Percentiles rank a stretch among this genome's conserved stretches.
These are phyloP conservation scores for Meyerozyma smithsonii DNA, from an alignment of 1,139 yeast species.

Conservation along the genomic window DNA sequence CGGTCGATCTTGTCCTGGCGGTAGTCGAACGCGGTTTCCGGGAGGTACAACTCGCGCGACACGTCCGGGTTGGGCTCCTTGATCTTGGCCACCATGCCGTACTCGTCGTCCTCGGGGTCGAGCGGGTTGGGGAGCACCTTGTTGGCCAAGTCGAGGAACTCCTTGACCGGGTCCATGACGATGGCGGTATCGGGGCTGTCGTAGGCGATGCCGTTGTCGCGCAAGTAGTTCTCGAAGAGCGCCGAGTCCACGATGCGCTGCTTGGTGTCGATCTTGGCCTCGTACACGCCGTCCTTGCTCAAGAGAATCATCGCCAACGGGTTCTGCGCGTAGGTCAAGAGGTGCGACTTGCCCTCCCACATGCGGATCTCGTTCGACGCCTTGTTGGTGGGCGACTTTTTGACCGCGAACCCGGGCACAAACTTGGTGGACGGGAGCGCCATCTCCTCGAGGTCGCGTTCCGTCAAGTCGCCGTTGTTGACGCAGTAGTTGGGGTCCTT, in stretches of 20 bases:
- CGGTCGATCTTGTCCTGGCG: conserved; percentile 11
- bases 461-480: conserved; percentile 19
- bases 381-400: conserved; percentile 20
- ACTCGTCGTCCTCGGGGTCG: conserved; percentile 17
- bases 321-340: conserved; percentile 22
- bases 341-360: conserved; percentile 25
- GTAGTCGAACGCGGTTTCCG: conserved; percentile 15
- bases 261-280: conserved; percentile 20
- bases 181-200: conserved; percentile 13
- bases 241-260: conserved; percentile 23
- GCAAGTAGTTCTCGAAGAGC: conserved; percentile 20
- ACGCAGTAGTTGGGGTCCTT: conserved; percentile 22
- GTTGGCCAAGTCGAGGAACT: conserved; percentile 14
- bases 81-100: conserved; percentile 18
- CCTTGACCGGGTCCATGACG: conserved; percentile 17
- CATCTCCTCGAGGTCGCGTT: conserved; percentile 21
- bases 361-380: conserved; percentile 25
- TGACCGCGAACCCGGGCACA: conserved; percentile 26
- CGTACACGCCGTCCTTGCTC: conserved; percentile 25
- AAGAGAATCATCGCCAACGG: conserved; percentile 23
- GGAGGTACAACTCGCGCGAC: conserved; percentile 12
- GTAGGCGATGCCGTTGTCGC: conserved; percentile 12
- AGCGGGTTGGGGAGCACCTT: conserved; percentile 15
- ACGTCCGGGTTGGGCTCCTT: conserved; percentile 11
- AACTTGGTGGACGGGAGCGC: conserved; percentile 20